Conservation (phyloP, 2,329 filamentous ascomycete species). For the Plectosphaerella sp. region DNA sequence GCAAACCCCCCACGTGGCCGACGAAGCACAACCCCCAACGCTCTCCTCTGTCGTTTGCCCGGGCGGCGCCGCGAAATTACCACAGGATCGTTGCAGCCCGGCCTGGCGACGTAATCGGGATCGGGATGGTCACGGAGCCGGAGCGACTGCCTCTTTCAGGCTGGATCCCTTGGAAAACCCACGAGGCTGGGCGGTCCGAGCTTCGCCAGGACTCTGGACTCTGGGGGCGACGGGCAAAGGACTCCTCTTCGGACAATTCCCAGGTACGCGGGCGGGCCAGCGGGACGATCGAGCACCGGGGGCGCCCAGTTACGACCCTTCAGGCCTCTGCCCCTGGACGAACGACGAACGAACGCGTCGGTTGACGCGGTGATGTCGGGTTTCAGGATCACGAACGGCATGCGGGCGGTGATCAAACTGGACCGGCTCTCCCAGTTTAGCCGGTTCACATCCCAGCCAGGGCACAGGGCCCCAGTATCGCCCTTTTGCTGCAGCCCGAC, state of each 20-base stretch:
- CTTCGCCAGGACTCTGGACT: too few species aligned
- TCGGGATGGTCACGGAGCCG: not conserved
- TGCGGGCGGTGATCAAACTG: slow-evolving; percentile 13
- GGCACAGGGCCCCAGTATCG: not conserved
- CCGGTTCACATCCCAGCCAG: not conserved
- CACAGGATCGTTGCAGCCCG: not conserved
- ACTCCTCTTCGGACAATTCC: not conserved
- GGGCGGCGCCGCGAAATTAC: not conserved
- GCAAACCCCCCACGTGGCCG: not conserved
- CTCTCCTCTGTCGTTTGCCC: not conserved
- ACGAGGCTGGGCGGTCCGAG: too few species aligned
- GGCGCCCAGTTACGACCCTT: too few species aligned
- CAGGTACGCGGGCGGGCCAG: slow-evolving; percentile 1
- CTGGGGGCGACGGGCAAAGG: not conserved
- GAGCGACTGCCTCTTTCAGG: not conserved
- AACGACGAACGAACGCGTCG: too few species aligned
- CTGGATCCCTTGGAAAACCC: not conserved
- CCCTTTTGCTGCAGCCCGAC: not conserved
- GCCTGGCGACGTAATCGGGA: not conserved
- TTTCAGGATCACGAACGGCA: slow-evolving; percentile 1
- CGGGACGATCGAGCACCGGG: slow-evolving; percentile 19
- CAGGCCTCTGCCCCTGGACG: too few species aligned
- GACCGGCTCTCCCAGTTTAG: not conserved
- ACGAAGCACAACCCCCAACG: not conserved
- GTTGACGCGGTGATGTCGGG: not conserved